Evolutionary conservation across 176 grass and related monocot genomes (phyloP), one percentile per base, ranked within the genome.

Genomic region (Juncus inflexus): DNA sequence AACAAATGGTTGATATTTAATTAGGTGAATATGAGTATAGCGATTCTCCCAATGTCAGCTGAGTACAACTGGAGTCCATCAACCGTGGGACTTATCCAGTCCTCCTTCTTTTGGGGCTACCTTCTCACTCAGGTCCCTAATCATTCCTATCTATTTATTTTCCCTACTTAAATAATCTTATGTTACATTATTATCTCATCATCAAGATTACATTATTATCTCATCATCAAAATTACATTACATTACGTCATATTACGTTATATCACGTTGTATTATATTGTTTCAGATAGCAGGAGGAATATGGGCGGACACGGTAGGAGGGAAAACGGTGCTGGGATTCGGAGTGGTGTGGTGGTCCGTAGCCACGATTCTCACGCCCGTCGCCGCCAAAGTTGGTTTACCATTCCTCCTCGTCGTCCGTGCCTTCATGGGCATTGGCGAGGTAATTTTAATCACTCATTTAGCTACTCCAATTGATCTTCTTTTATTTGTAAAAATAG

Each of bases 1-100:
- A 28, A 15, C 1, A 47, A 67, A 11, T 14, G 36, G 51, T 6
- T 11, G 51, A 2, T 41, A 5, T 8, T 67, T 28, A 28, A 28
- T 28, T 86, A 95, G 90, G 90, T 97, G 50, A 97, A 97, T 76
- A 97, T 97, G 92, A 97, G 92, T 87, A 97, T 97, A 76, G 92
- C 92, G 37, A 91, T 97, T 68, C 77, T 97, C 64, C 87, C 92
- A 12, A 97, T 91, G 87, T 91, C 92, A 2, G 87, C 85, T 40
- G 87, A 97, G 61, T 97, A 39, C 53, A 82, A 81, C 61, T 97
- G 92, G 92, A 89, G 83, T 75, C 87, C 92, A 39, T 79, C 90
- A 51, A 96, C 87, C 36, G 87, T 96, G 5, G 92, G 87, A 37
- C 89, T 96, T 56, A 72, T 96, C 37, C 87, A 91, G 63, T 97